These are phyloP conservation scores for Verticillium nubilum DNA, from an alignment of 2,329 filamentous ascomycete genomes.

Conservation along the genomic window DNA sequence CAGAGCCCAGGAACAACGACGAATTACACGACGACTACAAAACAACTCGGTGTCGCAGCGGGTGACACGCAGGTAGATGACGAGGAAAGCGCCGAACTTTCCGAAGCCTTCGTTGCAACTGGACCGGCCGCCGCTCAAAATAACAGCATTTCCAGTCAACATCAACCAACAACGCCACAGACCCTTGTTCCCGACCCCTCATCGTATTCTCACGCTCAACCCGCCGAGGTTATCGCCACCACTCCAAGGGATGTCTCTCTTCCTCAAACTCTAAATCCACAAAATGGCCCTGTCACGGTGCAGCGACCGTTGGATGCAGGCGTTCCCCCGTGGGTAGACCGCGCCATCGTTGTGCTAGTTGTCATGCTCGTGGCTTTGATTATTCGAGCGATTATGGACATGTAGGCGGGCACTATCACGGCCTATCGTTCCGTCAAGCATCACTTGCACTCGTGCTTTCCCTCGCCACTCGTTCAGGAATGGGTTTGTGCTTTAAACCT, in stretches of 20 bases:
- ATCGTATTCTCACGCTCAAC: constrained; percentile 16
- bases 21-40: background rate
- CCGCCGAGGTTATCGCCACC: constrained; percentile 17
- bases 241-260: constrained; percentile 22
- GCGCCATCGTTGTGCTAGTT: constrained; percentile 68
- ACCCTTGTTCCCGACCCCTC: constrained; percentile 10
- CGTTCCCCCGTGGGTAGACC: constrained; percentile 72
- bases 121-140: constrained; percentile 17
- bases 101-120: constrained; percentile 55
- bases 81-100: constrained; percentile 41
- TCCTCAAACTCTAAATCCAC: constrained; percentile 11
- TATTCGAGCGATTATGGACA: constrained; percentile 42
- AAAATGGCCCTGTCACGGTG: constrained; percentile 15
- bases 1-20: constrained; percentile 19
- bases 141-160: constrained; percentile 10
- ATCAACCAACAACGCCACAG: constrained; percentile 5
- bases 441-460: background rate
- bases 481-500: background rate
- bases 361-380: constrained; percentile 68
- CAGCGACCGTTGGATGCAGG: constrained; percentile 32
- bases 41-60: background rate
- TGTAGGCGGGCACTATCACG: constrained; percentile 5
- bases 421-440: background rate
- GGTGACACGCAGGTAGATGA: constrained; percentile 20
- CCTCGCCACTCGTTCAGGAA: background rate